phyloP scores from a whole-genome alignment of 2,329 filamentous ascomycete genomes.

The Pezicula carpinea region DNA sequence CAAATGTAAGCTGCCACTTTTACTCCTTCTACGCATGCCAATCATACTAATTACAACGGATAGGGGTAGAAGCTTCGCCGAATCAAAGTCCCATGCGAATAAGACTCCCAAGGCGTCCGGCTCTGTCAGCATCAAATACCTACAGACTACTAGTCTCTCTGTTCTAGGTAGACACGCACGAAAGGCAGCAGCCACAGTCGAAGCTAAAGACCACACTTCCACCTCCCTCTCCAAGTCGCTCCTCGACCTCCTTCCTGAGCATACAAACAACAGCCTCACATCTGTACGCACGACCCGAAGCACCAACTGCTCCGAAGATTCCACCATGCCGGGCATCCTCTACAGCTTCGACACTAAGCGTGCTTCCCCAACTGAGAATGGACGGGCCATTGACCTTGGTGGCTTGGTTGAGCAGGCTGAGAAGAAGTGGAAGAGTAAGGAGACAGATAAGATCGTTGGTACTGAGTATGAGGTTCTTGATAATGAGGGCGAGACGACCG shows the following conservation, averaged over 20 bases:
- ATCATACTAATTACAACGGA: constrained; percentile 1
- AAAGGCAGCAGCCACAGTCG: constrained; percentile 18
- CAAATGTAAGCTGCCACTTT: constrained; percentile 12
- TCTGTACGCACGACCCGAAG: constrained; percentile 12
- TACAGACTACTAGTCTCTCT: not conserved
- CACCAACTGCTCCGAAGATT: constrained; percentile 6
- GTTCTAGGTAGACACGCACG: constrained; percentile 12
- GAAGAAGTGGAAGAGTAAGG: constrained; percentile 24
- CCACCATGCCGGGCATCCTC: constrained; percentile 17
- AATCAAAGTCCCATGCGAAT: constrained; percentile 19
- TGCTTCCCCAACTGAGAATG: constrained; percentile 17
- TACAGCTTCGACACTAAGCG: constrained; percentile 27
- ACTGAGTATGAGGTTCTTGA: constrained; percentile 31
- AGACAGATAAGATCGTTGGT: constrained; percentile 28
- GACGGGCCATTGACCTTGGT: constrained; percentile 21
- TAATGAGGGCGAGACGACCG: constrained; percentile 23
- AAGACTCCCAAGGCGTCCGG: constrained; percentile 16
- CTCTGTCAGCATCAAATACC: constrained; percentile 1
- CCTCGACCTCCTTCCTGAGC: constrained; percentile 24
- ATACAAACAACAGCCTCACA: constrained; percentile 20
- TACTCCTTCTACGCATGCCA: constrained; percentile 5
- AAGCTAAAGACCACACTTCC: constrained; percentile 16
- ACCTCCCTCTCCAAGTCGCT: constrained; percentile 23
- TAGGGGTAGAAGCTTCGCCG: not conserved
- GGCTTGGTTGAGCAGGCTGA: constrained; percentile 28